Base-by-base conservation (phyloP, 805 yeast species). In the Candida glaebosa region DNA sequence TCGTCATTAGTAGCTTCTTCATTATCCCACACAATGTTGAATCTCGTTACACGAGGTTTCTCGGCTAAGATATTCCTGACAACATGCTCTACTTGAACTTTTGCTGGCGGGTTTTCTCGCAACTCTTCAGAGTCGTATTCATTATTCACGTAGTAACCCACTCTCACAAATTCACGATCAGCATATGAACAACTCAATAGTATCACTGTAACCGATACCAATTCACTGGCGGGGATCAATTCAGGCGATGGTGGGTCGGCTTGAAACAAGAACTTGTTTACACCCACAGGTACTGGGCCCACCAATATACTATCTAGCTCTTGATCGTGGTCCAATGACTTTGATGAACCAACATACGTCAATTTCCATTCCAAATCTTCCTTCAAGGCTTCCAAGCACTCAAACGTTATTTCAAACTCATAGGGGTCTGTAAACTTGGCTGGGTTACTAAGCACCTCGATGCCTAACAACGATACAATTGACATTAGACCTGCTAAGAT, bases 221-320 rank as follows among this genome's bases (percentile, higher is more conserved):
- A 74, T 60, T 93, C 99, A 50, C 88, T 83, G 3, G 96, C 96
- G 0, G 99, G 99, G 50, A 93, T 93, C 51, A 90, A 65, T 52
- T 91, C 98, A 0, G 97, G 95, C 1, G 91, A 81, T 1, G 99
- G 99, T 0, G 99, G 96, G 55, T 95, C 98, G 0, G 98, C 97
- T 15, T 87, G 80, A 61, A 93, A 85, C 8, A 90, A 75, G 55
- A 93, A 93, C 63, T 91, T 89, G 59, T 93, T 93, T 31, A 91
- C 81, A 1, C 99, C 99, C 2, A 93, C 96, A 0, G 99, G 99
- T 2, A 93, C 96, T 0, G 99, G 99, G 0, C 99, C 99, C 3
- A 93, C 99, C n/a, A 93, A 68, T 30, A 93, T 81, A 1, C 97
- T 89, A 58, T 93, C 99, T 41, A 93, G 71, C 60, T 90, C 97